These are phyloP conservation scores for Hygrocybe punicea DNA, from an alignment of 768 basidiomycete species.

Conservation along the genomic window DNA sequence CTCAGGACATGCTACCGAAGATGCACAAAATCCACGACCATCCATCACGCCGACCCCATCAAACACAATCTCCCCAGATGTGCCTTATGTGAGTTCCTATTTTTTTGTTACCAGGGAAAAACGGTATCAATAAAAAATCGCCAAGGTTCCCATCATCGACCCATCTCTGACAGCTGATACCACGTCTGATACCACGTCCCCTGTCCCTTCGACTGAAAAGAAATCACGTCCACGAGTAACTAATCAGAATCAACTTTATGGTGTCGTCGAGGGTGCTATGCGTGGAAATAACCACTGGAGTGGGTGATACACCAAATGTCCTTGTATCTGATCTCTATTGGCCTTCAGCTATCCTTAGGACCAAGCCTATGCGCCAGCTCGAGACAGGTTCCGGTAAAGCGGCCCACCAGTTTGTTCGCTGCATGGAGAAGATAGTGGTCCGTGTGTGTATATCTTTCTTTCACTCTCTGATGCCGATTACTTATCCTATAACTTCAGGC, in stretches of 20 bases:
- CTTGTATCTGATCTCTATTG: neutral
- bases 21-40: no score
- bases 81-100: neutral
- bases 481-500: neutral
- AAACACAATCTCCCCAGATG: no score
- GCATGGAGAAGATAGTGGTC: neutral
- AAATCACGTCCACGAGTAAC: neutral
- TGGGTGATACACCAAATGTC: neutral
- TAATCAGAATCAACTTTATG: neutral
- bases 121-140: neutral
- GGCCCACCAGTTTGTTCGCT: neutral
- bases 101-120: neutral
- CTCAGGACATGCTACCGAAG: no score
- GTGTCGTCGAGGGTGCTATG: slow-evolving; percentile 2
- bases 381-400: neutral
- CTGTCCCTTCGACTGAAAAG: neutral
- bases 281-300: slow-evolving; percentile 1
- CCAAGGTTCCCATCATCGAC: neutral
- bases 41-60: no score
- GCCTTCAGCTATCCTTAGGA: neutral
- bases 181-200: neutral
- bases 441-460: neutral
- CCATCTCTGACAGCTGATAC: neutral
- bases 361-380: neutral
- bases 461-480: neutral